A percentile compares a stretch with the other conserved stretches of the same genome.
These are phyloP conservation scores for Lobosporangium transversale DNA, from an alignment of 192 early-diverging fungal species.

Conservation along the genomic window DNA sequence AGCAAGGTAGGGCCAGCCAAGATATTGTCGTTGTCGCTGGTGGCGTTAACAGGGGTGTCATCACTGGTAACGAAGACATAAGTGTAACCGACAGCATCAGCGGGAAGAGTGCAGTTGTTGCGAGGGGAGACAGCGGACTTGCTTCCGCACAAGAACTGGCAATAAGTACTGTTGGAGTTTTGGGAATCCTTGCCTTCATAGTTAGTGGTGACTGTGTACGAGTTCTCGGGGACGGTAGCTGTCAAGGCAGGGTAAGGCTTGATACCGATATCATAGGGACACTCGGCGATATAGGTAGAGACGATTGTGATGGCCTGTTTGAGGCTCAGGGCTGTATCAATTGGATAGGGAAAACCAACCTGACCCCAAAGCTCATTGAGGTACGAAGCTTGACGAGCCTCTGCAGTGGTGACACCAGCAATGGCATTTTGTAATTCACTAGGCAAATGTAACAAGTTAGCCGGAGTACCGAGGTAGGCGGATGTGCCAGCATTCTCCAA, in stretches of 20 bases:
- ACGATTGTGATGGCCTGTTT: constrained; percentile 8
- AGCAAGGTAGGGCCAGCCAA: constrained; percentile 34
- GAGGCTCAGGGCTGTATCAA: constrained; percentile 22
- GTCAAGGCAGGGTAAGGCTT: constrained; percentile 18
- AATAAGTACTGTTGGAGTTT: constrained; percentile 15
- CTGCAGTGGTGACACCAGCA: constrained; percentile 12
- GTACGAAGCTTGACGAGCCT: constrained; percentile 25
- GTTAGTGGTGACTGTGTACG: constrained; percentile 4
- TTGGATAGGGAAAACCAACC: constrained; percentile 8
- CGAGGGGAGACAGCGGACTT: constrained; percentile 3
- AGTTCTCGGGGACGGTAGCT: constrained; percentile 8
- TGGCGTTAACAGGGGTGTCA: constrained; percentile 5
- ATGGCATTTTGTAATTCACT: constrained; percentile 4
- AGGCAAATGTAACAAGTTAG: background rate
- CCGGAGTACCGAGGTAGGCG: constrained; percentile 60
- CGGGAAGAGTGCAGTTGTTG: constrained; percentile 14
- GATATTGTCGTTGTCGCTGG: constrained; percentile 6
- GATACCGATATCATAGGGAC: constrained; percentile 6
- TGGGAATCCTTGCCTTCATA: background rate
- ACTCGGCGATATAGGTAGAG: constrained; percentile 5
- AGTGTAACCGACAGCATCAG: constrained; percentile 12
- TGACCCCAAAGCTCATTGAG: constrained; percentile 19
- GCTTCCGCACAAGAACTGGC: constrained; percentile 35
- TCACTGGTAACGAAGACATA: constrained; percentile 19
- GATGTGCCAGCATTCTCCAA: constrained; percentile 61